A percentile compares a stretch with the other conserved stretches of the same genome.
These are phyloP conservation scores for Plasmodium falciparum DNA, from an alignment of 169 alveolate species.

Conservation along the genomic window DNA sequence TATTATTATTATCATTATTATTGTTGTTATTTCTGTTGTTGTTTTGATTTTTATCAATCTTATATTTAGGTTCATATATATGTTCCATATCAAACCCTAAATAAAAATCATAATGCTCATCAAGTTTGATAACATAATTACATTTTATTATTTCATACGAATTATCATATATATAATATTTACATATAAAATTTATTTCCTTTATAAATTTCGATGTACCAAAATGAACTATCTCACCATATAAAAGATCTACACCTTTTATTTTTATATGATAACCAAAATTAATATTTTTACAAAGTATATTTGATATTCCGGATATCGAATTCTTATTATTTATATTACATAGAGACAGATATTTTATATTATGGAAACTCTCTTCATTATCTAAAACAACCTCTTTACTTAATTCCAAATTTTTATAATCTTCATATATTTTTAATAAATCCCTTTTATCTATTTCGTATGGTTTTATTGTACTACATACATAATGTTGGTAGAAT, in stretches of 20 bases:
- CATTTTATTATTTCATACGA: conserved; percentile 45
- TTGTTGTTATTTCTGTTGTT: no score
- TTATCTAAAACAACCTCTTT: background rate
- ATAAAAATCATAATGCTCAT: background rate
- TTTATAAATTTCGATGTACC: conserved; percentile 11
- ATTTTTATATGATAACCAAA: conserved; percentile 14
- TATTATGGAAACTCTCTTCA: conserved; percentile 6
- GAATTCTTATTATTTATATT: conserved; percentile 1
- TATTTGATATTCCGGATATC: conserved; percentile 10
- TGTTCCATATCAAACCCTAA: conserved; percentile 36
- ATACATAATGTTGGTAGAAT: background rate
- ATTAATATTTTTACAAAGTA: conserved; percentile 37
- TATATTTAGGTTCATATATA: conserved; percentile 8
- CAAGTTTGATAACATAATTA: background rate
- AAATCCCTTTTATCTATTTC: conserved; percentile 29
- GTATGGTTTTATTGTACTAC: conserved; percentile 8
- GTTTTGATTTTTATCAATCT: no score
- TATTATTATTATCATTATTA: no score
- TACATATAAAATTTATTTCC: conserved; percentile 37
- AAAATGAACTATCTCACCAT: conserved; percentile 42
- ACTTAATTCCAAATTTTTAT: background rate
- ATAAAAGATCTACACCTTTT: conserved; percentile 13
- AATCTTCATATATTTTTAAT: conserved; percentile 24
- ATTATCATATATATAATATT: conserved; percentile 43
- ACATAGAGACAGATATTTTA: conserved; percentile 29